Evolutionary conservation across 2,329 filamentous ascomycete species (phyloP), one percentile per base, ranked within the genome.

Genomic region (Neonectria ditissima): DNA sequence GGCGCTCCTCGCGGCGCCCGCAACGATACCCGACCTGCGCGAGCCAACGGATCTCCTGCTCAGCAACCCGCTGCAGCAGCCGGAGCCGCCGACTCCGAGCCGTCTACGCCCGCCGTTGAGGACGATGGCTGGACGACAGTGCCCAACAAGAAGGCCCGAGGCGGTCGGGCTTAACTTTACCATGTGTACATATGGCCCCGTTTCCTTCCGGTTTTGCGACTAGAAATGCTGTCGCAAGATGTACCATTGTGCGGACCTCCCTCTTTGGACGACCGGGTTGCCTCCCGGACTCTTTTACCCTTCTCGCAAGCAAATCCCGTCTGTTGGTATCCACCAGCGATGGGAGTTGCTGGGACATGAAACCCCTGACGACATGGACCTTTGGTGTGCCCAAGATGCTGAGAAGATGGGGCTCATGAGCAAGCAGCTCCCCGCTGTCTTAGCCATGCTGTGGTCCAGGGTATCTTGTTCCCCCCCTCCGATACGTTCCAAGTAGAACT

Each of bases 41-140:
- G 85, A 39, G 73, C 82, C 62, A 87, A 87, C 74, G 84, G 84
- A 61, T 74, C 80, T 11, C 72, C 81, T 63, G 73, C 74, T 52
- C 77, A 78, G 70, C 79, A 79, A 67, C 73, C 75, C 65, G 8
- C 44, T 16, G 76, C 70, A 39, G n/a, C 37, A 10, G n/a, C 37
- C n/a, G 37, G 37, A 20, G 37, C 37, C 8, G 76, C 68, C 30
- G 76, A 72, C 39, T 75, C 70, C 39, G 69, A 74, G 57, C 62
- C 71, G 34, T 69, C 79, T 37, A 78, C 80, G 54, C 77, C 80
- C 41, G 76, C 81, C 53, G 85, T 87, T 50, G 87, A 87, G 39
- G 88, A 74, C 4, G 72, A 90, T 74, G 88, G 88, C 69, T 91
- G 88, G 88, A 89, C 86, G 66, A 90, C 86, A 26, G 88, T 79